phyloP scores from a whole-genome alignment of 192 early-diverging fungal genomes.

The Podila verticillata region DNA sequence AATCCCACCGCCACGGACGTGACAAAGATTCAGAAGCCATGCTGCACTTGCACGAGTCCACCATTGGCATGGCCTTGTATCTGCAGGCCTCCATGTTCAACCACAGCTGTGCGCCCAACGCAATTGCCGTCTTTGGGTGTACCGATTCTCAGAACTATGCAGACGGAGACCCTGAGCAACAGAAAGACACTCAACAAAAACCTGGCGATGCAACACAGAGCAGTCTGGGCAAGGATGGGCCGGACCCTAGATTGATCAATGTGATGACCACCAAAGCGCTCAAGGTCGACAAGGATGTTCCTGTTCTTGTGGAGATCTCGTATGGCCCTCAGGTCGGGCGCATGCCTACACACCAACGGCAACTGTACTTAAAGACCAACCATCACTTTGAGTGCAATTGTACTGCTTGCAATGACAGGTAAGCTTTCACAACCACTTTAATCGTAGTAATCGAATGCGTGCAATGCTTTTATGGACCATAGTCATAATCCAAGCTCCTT shows the following conservation, averaged over 20 bases:
- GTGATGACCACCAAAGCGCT: slow-evolving; percentile 19
- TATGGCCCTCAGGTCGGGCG: slow-evolving; percentile 41
- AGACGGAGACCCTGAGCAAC: background rate
- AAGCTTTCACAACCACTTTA: background rate
- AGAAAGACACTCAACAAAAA: background rate
- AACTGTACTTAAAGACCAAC: slow-evolving; percentile 4
- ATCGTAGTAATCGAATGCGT: background rate
- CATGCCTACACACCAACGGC: slow-evolving; percentile 25
- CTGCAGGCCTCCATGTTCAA: slow-evolving; percentile 44
- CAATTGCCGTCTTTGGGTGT: slow-evolving; percentile 38
- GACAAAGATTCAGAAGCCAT: background rate
- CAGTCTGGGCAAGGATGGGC: background rate
- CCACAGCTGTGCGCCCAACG: slow-evolving; percentile 46
- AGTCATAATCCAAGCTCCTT: background rate
- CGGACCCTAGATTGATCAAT: slow-evolving; percentile 36
- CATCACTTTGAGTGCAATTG: slow-evolving; percentile 49
- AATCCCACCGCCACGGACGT: slow-evolving; percentile 1
- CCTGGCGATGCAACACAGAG: no score
- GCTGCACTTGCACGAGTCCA: slow-evolving; percentile 7
- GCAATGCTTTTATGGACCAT: background rate
- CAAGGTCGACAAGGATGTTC: slow-evolving; percentile 11
- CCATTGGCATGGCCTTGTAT: slow-evolving; percentile 33
- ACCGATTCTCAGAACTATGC: background rate
- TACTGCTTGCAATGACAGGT: slow-evolving; percentile 45
- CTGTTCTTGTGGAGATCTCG: slow-evolving; percentile 32